A percentile compares a stretch with the other conserved stretches of the same genome.
Conservation (phyloP, 2,329 filamentous ascomycete species). For the Colletotrichum spaethianum region DNA sequence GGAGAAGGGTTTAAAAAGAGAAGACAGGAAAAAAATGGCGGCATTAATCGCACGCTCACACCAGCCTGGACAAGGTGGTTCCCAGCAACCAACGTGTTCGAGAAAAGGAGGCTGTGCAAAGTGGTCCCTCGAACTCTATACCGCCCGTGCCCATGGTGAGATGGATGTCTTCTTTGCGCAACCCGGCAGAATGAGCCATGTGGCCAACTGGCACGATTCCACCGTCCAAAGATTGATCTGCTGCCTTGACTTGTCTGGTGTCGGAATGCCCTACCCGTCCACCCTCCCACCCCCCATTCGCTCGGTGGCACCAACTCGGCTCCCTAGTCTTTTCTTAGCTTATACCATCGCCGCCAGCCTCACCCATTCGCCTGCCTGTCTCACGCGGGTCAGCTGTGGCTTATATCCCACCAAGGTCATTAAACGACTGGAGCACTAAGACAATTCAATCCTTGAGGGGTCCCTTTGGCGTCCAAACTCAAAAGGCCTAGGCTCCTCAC, state of each 20-base stretch:
- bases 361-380: background rate
- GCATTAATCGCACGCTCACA: conserved; percentile 19
- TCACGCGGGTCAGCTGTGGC: conserved; percentile 19
- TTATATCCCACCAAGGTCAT: background rate
- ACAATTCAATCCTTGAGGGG: background rate
- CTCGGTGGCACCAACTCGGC: background rate
- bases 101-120: conserved; percentile 35
- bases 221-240: background rate
- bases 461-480: background rate
- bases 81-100: conserved; percentile 11
- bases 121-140: conserved; percentile 5
- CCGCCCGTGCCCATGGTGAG: background rate
- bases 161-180: background rate
- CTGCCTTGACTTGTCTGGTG: background rate
- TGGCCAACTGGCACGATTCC: conserved; percentile 27
- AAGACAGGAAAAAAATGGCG: background rate
- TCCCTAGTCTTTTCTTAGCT: background rate
- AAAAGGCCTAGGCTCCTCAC: background rate
- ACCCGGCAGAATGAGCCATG: conserved; percentile 8
- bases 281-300: background rate
- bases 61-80: conserved; percentile 22
- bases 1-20: background rate
- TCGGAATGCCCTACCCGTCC: background rate
- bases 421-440: background rate
- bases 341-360: conserved; percentile 10